phyloP scores from a whole-genome alignment of 2,329 filamentous ascomycete genomes.

The Monosporascus sp. region DNA sequence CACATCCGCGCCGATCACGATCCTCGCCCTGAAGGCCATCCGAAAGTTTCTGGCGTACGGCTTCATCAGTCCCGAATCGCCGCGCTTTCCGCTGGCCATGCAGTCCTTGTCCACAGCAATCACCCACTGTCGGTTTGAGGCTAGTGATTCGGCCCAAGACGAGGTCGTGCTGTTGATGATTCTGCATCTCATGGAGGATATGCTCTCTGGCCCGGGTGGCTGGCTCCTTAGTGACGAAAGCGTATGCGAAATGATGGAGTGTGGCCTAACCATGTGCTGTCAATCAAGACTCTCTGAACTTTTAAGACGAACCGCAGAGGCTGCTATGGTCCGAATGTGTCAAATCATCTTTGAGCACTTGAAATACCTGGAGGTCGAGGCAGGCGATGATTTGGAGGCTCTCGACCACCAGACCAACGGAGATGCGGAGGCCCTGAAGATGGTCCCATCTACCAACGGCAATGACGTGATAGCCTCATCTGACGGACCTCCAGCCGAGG shows the following conservation, averaged over 20 bases:
- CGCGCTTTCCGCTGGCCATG: constrained; percentile 87
- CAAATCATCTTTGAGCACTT: constrained; percentile 95
- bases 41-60: constrained; percentile 97
- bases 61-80: constrained; percentile 77
- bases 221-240: constrained; percentile 95
- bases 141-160: constrained; percentile 88
- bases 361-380: constrained; percentile 77
- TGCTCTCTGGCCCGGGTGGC: constrained; percentile 90
- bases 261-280: constrained; percentile 93
- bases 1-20: constrained; percentile 93
- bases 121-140: constrained; percentile 96
- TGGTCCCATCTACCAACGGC: constrained; percentile 71
- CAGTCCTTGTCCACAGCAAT: constrained; percentile 91
- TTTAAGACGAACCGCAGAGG: constrained; percentile 84
- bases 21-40: constrained; percentile 85
- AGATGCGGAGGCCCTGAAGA: constrained; percentile 71
- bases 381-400: constrained; percentile 59
- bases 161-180: constrained; percentile 94
- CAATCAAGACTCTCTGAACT: constrained; percentile 88
- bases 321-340: constrained; percentile 98
- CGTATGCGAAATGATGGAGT: constrained; percentile 99
- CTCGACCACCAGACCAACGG: constrained; percentile 62
- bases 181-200: constrained; percentile 94
- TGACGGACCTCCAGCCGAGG: constrained; percentile 31
- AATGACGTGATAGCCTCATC: constrained; percentile 52